These are phyloP conservation scores for Lolium perenne DNA, from an alignment of 176 grass and related monocot species.

Conservation along the genomic window DNA sequence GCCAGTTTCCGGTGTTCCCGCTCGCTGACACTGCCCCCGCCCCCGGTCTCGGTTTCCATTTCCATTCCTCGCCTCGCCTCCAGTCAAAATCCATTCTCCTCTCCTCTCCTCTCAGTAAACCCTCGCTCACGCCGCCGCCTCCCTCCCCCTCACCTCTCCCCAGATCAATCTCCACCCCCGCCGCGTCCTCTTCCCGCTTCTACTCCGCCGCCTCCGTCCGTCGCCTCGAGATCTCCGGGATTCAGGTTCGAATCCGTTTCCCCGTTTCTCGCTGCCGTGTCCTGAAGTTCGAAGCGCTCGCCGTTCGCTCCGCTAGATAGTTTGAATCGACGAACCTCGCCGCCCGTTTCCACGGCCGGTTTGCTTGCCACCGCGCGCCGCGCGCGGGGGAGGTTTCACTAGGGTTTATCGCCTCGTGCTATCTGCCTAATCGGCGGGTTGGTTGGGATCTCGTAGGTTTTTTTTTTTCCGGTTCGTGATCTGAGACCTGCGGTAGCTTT, in stretches of 20 bases:
- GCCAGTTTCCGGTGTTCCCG: conserved; percentile 55
- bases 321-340: not conserved
- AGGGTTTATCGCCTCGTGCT: conserved; percentile 16
- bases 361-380: not conserved
- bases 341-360: not conserved
- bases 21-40: conserved; percentile 27
- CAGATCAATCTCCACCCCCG: not conserved
- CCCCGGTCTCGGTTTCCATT: not conserved
- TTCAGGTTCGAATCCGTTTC: not conserved
- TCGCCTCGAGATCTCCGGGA: not conserved
- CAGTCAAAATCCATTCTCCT: conserved; percentile 39
- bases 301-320: not conserved
- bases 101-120: not conserved
- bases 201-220: not conserved
- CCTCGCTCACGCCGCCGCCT: conserved; percentile 23
- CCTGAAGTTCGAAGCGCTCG: not conserved
- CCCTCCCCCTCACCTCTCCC: not conserved
- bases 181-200: not conserved
- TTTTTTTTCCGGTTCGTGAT: too few species aligned
- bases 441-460: too few species aligned
- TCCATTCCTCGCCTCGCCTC: not conserved
- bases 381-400: not conserved
- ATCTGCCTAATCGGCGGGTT: too few species aligned
- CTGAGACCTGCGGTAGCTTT: too few species aligned
- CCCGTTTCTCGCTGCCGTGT: not conserved